A percentile compares a stretch with the other conserved stretches of the same genome.
Conservation (phyloP, 1,139 yeast species). For the Lodderomyces oxycetoniae region DNA sequence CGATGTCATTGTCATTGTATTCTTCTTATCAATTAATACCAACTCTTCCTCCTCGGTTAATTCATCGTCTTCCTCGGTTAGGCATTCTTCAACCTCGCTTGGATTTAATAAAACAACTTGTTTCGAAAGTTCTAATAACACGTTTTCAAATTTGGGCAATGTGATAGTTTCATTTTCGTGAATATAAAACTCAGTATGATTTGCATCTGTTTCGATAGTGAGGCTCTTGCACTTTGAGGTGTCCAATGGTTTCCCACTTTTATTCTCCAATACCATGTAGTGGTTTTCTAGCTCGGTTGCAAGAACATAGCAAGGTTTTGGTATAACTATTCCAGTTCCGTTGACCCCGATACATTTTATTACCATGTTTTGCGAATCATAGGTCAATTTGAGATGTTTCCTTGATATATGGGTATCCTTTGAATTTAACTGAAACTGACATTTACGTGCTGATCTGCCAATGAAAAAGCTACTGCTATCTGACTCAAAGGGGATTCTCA, state of each 20-base stretch:
- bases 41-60: slow-evolving; percentile 17
- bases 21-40: slow-evolving; percentile 15
- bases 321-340: slow-evolving; percentile 61
- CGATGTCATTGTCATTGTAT: not conserved
- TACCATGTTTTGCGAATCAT: slow-evolving; percentile 23
- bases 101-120: slow-evolving; percentile 55
- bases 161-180: slow-evolving; percentile 49
- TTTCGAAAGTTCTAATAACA: slow-evolving; percentile 58
- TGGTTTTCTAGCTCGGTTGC: slow-evolving; percentile 25
- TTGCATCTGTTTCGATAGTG: slow-evolving; percentile 41
- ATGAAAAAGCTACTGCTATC: slow-evolving; percentile 28
- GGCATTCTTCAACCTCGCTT: slow-evolving; percentile 38
- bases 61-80: slow-evolving; percentile 36
- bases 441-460: slow-evolving; percentile 64
- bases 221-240: slow-evolving; percentile 15
- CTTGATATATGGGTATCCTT: slow-evolving; percentile 63
- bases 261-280: slow-evolving; percentile 32
- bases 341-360: slow-evolving; percentile 67
- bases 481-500: slow-evolving; percentile 32
- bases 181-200: slow-evolving; percentile 54
- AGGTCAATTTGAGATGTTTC: slow-evolving; percentile 45
- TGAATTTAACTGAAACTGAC: slow-evolving; percentile 53
- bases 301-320: slow-evolving; percentile 38
- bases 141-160: slow-evolving; percentile 53
- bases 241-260: slow-evolving; percentile 19